Percentiles rank a stretch among this genome's conserved stretches.
Conservation (phyloP, 805 yeast genomes). For the Metschnikowia continentalis region DNA sequence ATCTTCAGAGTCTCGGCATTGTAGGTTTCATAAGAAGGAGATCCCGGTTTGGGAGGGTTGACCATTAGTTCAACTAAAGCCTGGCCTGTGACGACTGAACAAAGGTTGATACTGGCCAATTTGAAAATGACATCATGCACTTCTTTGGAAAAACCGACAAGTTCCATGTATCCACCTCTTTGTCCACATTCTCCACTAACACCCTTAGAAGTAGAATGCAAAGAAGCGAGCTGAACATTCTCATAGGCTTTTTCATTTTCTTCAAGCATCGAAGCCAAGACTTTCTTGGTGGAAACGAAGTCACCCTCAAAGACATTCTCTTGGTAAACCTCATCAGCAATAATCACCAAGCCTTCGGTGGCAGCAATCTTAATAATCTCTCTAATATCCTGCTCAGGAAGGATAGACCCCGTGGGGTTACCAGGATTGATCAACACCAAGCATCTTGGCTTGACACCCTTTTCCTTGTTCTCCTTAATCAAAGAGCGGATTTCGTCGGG, state of each 20-base stretch:
- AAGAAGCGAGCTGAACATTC: slow-evolving; percentile 81
- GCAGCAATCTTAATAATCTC: slow-evolving; percentile 79
- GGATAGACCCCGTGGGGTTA: slow-evolving; percentile 92
- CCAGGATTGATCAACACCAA: slow-evolving; percentile 96
- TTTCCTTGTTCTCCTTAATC: slow-evolving; percentile 43
- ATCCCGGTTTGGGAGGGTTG: slow-evolving; percentile 81
- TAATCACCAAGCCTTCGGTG: slow-evolving; percentile 73
- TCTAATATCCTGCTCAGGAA: slow-evolving; percentile 60
- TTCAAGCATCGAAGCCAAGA: slow-evolving; percentile 59
- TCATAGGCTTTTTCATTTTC: slow-evolving; percentile 52
- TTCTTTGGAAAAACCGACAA: slow-evolving; percentile 71
- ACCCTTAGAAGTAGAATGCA: slow-evolving; percentile 98
- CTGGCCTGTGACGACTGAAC: slow-evolving; percentile 95
- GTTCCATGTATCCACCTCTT: slow-evolving; percentile 98
- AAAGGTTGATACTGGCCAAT: slow-evolving; percentile 83
- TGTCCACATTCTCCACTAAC: slow-evolving; percentile 99
- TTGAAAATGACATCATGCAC: slow-evolving; percentile 71
- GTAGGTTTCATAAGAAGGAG: slow-evolving; percentile 67
- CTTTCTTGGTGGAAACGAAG: slow-evolving; percentile 80
- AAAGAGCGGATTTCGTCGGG: slow-evolving; percentile 57
- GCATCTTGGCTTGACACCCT: slow-evolving; percentile 65
- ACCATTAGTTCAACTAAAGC: slow-evolving; percentile 90
- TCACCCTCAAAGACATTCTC: slow-evolving; percentile 81
- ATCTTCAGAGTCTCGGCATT: slow-evolving; percentile 58
- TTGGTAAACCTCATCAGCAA: slow-evolving; percentile 98